Evolutionary conservation across 2,329 filamentous ascomycete genomes (phyloP), one percentile per base, ranked within the genome.

Genomic region (Metarhizium anisopliae): DNA sequence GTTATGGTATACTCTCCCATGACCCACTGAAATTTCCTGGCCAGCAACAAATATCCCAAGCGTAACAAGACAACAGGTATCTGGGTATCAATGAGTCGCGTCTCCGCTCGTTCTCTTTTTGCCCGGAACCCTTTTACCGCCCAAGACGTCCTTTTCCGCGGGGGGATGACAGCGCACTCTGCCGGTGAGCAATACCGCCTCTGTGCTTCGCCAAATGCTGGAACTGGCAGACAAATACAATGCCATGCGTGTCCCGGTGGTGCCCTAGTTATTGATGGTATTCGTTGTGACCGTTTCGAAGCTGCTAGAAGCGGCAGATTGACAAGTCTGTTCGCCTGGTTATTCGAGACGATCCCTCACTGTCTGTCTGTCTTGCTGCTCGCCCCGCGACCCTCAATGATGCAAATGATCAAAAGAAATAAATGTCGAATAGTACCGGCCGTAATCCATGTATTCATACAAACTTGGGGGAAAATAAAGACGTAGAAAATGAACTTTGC

Each of bases 391-490:
- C 35, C 50, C 32, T 14, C 4, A 16, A 50, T 38, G 18, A 14
- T 36, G 54, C 36, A 6, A 30, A 47, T 20, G 20, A 3, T 36
- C 29, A 35, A 40, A 45, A 30, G 18, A 40, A 50, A 38, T 45
- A 16, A 43, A 47, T 29, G 38, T 47, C 20, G 42, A 52, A 36
- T 45, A 18, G 32, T 52, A 29, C 18, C 43, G 53, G 51, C 49
- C 53, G 53, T 53, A n/a, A 52, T 40, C 53, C 53, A 49, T 54
- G n/a, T 53, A 55, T n/a, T 58, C 43, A 58, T 54, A 53, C 49
- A 58, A 25, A 29, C 49, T 55, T 47, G 18, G 25, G 25, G 25
- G 25, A 4, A 36, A 49, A 32, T 16, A 49, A 50, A 55, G 20
- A 20, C 2, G 8, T 2, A 42, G 16, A 13, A 20, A 25, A 42